Base-by-base conservation (phyloP, 2,329 filamentous ascomycete species). In the Cladophialophora immunda region DNA sequence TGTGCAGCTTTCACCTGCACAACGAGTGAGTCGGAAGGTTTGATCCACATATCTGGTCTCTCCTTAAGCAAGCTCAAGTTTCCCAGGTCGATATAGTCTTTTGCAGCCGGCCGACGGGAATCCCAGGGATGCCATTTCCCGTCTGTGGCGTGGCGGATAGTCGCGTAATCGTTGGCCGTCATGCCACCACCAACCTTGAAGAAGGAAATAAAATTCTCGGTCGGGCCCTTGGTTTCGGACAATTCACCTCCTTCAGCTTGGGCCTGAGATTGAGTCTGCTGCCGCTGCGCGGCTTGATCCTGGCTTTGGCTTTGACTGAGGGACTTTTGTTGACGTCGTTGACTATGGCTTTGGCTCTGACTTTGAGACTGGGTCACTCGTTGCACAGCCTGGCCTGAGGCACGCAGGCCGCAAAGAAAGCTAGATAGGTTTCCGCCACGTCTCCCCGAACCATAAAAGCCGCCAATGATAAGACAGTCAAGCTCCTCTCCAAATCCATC, bases 141-240 rank as follows among this genome's bases (percentile, higher is more conserved):
- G 66, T 97, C 92, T 0, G 94, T 98, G 27, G 89, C 85, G 74
- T 97, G 92, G 4, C 89, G 85, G 54, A 99, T 90, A 65, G 90
- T 88, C 0, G 90, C 89, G 76, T 97, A 98, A 75, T 99, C 95
- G 60, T 91, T 88, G 0, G 88, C 90, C 15, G 87, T 89, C 77
- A 98, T 94, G 0, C 95, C 95, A 61, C 95, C 95, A n/a, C 95
- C 95, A 17, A 99, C 95, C 78, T 95, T 97, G 84, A 94, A 97
- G 81, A 99, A 97, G n/a, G 93, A 97, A 73, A 89, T 47, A 57
- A 72, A 73, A 34, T 68, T 68, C 34, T 71, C 62, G 92, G 75
- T 64, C 89, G 96, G 77, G 92, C 93, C 79, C 92, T 90, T 0
- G 88, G 85, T 68, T 89, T 85, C 4, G 7, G 41, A 32, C 50